A percentile compares a stretch with the other conserved stretches of the same genome.
Conservation (phyloP, 805 yeast species). For the Schizosaccharomyces octosporus region DNA sequence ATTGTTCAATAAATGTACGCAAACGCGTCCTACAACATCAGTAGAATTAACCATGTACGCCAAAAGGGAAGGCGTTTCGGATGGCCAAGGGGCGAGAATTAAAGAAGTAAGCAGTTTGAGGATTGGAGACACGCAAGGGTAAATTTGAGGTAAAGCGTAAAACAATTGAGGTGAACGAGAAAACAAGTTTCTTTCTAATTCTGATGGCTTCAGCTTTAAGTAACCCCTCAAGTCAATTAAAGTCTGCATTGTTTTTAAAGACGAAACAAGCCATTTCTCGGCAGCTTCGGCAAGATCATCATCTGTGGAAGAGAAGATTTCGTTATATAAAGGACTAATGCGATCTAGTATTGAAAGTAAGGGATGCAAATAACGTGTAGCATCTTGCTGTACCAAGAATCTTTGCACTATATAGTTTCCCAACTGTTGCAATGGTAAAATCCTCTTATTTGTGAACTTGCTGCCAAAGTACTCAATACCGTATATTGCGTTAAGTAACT, state of each 20-base stretch:
- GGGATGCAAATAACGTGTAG: neutral
- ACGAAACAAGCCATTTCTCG: neutral
- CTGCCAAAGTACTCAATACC: neutral
- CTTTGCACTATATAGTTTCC: neutral
- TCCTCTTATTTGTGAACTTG: neutral
- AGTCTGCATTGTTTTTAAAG: neutral
- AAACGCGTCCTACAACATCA: neutral
- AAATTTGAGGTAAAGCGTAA: neutral
- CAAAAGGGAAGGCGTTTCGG: neutral
- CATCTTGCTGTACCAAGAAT: neutral
- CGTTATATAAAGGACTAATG: neutral
- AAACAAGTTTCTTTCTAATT: neutral
- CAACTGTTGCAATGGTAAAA: neutral
- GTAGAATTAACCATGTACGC: neutral
- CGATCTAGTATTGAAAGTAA: neutral
- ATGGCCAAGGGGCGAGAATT: constrained; percentile 21
- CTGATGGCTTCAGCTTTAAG: neutral
- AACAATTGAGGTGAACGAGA: neutral
- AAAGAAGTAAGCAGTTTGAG: constrained; percentile 12
- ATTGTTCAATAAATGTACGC: neutral
- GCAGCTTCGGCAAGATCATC: neutral
- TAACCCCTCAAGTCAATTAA: neutral
- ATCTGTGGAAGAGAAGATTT: neutral
- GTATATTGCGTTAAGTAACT: neutral
- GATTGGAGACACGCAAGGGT: neutral